These are phyloP conservation scores for Reutealis trisperma DNA, from an alignment of 345 rosid species.

Conservation along the genomic window DNA sequence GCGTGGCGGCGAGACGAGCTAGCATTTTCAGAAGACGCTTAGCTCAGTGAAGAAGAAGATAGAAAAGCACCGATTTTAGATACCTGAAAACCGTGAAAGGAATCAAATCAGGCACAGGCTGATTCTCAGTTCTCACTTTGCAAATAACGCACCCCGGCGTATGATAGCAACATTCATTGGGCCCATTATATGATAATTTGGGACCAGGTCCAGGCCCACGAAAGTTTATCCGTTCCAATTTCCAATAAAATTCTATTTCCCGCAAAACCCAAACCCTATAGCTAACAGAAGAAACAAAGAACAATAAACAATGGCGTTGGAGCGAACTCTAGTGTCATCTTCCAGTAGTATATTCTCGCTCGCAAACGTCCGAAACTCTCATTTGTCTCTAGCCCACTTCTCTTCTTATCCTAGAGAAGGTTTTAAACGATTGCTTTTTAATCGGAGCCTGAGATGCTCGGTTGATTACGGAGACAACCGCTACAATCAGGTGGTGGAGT, in stretches of 20 bases:
- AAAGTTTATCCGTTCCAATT: too few species aligned
- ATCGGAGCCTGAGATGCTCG: constrained; percentile 37
- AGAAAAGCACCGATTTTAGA: background rate
- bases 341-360: constrained; percentile 16
- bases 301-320: constrained; percentile 32
- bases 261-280: constrained; percentile 4
- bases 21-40: constrained; percentile 57
- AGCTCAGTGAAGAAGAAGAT: constrained; percentile 5
- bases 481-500: constrained; percentile 25
- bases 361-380: constrained; percentile 9
- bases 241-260: background rate
- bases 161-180: background rate
- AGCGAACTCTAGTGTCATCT: constrained; percentile 13
- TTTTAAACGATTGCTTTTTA: background rate
- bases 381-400: constrained; percentile 4
- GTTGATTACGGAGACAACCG: constrained; percentile 32
- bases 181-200: constrained; percentile 2
- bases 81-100: background rate
- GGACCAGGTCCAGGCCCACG: background rate
- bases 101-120: background rate
- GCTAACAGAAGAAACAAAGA: too few species aligned
- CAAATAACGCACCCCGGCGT: background rate
- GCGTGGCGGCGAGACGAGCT: constrained; percentile 70
- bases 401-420: background rate
- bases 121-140: too few species aligned